Percentiles rank a stretch among this genome's conserved stretches.
phyloP scores from a whole-genome alignment of 2,329 filamentous ascomycete genomes.

The Arthrocladium fulminans region DNA sequence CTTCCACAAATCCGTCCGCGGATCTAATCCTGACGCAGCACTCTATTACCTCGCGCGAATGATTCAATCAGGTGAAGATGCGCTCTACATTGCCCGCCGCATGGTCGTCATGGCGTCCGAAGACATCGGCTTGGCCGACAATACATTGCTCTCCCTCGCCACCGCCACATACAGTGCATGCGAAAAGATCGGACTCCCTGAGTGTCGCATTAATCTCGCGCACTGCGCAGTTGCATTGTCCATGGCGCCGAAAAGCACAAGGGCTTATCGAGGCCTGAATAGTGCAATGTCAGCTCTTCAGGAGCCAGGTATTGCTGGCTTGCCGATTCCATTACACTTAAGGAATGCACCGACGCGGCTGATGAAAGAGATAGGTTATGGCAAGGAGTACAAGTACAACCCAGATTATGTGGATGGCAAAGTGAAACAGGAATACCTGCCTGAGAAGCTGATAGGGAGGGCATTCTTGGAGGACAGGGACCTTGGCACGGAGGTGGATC shows the following conservation, averaged over 20 bases:
- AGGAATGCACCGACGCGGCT: conserved; percentile 84
- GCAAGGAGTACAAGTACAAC: conserved; percentile 91
- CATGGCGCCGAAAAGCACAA: conserved; percentile 74
- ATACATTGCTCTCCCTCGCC: conserved; percentile 70
- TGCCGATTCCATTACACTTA: conserved; percentile 79
- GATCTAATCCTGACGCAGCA: conserved; percentile 74
- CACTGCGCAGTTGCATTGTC: conserved; percentile 77
- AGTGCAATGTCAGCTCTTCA: conserved; percentile 66
- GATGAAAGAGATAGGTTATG: conserved; percentile 89
- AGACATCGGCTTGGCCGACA: conserved; percentile 86
- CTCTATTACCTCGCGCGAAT: conserved; percentile 94
- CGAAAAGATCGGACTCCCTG: conserved; percentile 90
- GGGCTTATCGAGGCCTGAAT: conserved; percentile 72
- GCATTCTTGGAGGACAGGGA: conserved; percentile 33
- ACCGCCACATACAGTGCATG: conserved; percentile 78
- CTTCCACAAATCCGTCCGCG: conserved; percentile 91
- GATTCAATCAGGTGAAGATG: conserved; percentile 90
- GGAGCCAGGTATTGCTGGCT: conserved; percentile 71
- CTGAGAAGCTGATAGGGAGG: conserved; percentile 60
- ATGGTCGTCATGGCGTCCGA: conserved; percentile 94
- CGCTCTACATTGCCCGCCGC: conserved; percentile 80
- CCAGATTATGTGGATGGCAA: conserved; percentile 76
- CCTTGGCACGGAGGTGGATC: conserved; percentile 15
- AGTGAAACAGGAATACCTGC: conserved; percentile 85
- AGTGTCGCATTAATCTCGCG: conserved; percentile 83